A percentile compares a stretch with the other conserved stretches of the same genome.
Evolutionary conservation across 23 red algal genomes (phyloP).

Genomic region (Gracilaria caudata): DNA sequence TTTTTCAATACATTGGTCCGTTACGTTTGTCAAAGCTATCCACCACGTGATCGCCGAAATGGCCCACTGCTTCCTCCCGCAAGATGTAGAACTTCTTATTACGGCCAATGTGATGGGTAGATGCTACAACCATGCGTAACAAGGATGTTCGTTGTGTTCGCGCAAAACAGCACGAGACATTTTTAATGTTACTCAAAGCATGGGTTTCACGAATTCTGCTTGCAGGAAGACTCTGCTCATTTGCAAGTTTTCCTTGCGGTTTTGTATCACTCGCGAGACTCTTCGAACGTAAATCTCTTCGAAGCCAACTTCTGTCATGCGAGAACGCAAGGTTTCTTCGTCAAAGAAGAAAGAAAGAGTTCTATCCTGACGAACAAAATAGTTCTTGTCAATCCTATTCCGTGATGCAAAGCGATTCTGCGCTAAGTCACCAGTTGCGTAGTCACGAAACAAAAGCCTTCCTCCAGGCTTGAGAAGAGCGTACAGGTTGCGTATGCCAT

Average conservation of each 20-base stretch:
- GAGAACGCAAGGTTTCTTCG: constrained; percentile 33
- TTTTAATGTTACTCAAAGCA: background rate
- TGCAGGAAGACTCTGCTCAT: constrained; percentile 81
- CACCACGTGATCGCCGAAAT: no score
- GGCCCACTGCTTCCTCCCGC: no score
- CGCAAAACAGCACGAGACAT: background rate
- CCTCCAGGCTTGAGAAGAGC: constrained; percentile 68
- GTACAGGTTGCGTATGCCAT: constrained; percentile 46
- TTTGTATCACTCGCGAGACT: constrained; percentile 47
- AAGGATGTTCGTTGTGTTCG: background rate
- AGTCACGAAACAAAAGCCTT: constrained; percentile 85
- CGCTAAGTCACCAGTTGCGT: constrained; percentile 84
- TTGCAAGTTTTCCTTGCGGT: constrained; percentile 65
- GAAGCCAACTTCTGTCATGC: constrained; percentile 53
- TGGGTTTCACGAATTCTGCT: constrained; percentile 50
- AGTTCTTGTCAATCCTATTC: constrained; percentile 63
- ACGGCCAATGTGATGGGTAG: no score
- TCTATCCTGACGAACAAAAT: constrained; percentile 79
- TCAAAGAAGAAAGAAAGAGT: constrained; percentile 85
- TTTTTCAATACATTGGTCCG: no score
- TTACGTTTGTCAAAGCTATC: no score
- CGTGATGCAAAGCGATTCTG: constrained; percentile 54
- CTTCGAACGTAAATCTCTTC: constrained; percentile 45
- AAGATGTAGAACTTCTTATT: no score
- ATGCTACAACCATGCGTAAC: no score